These are phyloP conservation scores for Amanita subjunquillea DNA, from an alignment of 768 basidiomycete species.

Conservation along the genomic window DNA sequence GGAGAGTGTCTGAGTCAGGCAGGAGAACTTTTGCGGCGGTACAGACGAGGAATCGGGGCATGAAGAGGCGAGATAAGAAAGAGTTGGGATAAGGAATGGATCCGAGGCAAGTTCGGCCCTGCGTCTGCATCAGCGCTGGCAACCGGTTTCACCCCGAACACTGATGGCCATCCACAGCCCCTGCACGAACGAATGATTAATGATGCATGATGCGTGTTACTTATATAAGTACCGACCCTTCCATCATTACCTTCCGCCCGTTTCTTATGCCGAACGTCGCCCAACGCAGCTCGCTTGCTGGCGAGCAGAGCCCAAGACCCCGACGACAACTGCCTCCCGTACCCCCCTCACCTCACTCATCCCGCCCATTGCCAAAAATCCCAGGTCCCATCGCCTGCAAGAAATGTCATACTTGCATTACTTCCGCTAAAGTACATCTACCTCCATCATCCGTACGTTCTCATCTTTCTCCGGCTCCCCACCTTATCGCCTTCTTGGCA, in stretches of 20 bases:
- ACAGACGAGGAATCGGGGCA: conserved; percentile 20
- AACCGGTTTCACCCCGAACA: too few relatives aligned
- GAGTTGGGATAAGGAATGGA: neutral
- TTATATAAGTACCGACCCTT: too few relatives aligned
- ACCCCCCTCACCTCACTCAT: conserved; percentile 15
- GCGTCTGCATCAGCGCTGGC: too few relatives aligned
- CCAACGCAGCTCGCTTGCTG: conserved; percentile 13
- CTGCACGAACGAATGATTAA: too few relatives aligned
- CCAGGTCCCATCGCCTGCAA: conserved; percentile 37
- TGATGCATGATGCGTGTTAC: too few relatives aligned
- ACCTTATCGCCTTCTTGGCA: conserved; percentile 10
- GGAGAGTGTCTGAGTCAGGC: conserved; percentile 33
- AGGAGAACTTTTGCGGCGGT: conserved; percentile 50
- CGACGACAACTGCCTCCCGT: conserved; percentile 13
- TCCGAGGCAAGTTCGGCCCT: neutral
- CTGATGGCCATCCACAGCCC: too few relatives aligned
- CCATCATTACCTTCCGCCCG: neutral
- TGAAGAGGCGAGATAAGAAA: neutral
- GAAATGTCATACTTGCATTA: conserved; percentile 33
- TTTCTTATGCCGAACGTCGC: conserved; percentile 7
- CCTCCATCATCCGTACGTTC: conserved; percentile 28
- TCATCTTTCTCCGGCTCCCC: neutral
- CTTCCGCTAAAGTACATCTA: conserved; percentile 31
- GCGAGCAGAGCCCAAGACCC: conserved; percentile 5
- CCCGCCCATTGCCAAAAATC: conserved; percentile 39